Base-by-base conservation (phyloP, 768 basidiomycete species). In the Tephrocybe sp. region DNA sequence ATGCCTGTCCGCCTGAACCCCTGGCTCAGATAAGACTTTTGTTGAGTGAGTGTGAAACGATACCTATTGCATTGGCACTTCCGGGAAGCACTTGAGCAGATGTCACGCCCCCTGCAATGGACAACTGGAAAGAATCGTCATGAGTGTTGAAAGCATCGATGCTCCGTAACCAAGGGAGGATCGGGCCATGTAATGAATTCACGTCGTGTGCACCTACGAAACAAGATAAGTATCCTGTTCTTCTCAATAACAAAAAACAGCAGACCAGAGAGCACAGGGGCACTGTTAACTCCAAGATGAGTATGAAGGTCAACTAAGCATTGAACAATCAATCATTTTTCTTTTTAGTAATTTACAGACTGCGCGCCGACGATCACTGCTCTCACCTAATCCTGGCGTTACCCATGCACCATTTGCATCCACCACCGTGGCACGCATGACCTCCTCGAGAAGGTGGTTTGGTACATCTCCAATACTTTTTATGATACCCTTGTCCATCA, bases 71-170 rank as follows among this genome's bases (percentile, higher is more conserved):
- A 66, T 90, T 88, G 22, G 65, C 77, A 46, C 79, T 83, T 6
- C 91, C 93, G 8, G 93, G 89, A 3, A 94, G 69, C 33, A 94
- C 73, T 57, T 91, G 86, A 13, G 79, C 83, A 2, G 91, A 86
- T 0, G 94, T 95, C 27, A 95, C 85, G 12, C 94, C 94, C 10
- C 93, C 93, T 3, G 94, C 78, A 46, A 93, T 84, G 2, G 88
- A 79, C 13, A 91, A 73, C 48, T 73, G 72, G 63, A 84, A 85
- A 1, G 84, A 75, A 33, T 84, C 81, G 60, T 94, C 93, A 52
- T 92, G 88, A 1, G 89, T 92, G 62, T 94, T 87, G 58, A 97
- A 76, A 0, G 79, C 91, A 62, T 97, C 94, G 31, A 93, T 73
- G 49, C 80, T 86, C 40, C 91, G 77, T 22, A 97, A 71, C 83